Evolutionary conservation across 495 filamentous ascomycete genomes (phyloP).

Genomic region (Paragyromitra xinjiangensis): DNA sequence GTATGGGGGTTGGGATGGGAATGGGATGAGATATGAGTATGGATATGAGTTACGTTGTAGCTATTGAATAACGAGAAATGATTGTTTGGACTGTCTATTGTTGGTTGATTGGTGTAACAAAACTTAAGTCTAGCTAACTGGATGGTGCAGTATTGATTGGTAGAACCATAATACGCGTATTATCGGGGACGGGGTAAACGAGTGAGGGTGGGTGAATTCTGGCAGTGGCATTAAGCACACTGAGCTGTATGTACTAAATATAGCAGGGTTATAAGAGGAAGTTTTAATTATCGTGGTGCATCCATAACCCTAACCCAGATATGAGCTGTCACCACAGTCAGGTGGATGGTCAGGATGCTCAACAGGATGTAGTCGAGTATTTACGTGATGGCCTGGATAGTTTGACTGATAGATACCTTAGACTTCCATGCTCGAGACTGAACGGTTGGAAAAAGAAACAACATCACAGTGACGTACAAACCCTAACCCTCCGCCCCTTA

Average conservation of each 20-base stretch:
- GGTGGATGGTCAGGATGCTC: background rate
- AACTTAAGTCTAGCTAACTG: too few relatives aligned
- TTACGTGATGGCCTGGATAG: too few relatives aligned
- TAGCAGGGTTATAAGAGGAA: background rate
- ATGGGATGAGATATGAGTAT: background rate
- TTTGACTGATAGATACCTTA: too few relatives aligned
- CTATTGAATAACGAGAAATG: background rate
- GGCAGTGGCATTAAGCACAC: background rate
- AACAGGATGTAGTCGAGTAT: too few relatives aligned
- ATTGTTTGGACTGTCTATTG: background rate
- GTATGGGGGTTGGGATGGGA: background rate
- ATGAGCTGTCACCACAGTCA: background rate
- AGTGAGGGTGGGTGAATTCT: background rate
- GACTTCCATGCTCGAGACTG: background rate
- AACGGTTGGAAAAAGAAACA: background rate
- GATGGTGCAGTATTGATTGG: too few relatives aligned
- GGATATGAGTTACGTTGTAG: background rate
- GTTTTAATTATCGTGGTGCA: background rate
- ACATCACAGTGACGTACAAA: background rate
- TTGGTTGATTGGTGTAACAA: too few relatives aligned
- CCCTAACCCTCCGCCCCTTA: constrained; percentile 3
- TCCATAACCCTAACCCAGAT: background rate
- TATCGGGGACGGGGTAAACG: too few relatives aligned
- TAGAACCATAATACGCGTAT: too few relatives aligned
- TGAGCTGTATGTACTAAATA: background rate